Conservation (phyloP, 169 alveolate species). For the Blepharisma undulans region DNA sequence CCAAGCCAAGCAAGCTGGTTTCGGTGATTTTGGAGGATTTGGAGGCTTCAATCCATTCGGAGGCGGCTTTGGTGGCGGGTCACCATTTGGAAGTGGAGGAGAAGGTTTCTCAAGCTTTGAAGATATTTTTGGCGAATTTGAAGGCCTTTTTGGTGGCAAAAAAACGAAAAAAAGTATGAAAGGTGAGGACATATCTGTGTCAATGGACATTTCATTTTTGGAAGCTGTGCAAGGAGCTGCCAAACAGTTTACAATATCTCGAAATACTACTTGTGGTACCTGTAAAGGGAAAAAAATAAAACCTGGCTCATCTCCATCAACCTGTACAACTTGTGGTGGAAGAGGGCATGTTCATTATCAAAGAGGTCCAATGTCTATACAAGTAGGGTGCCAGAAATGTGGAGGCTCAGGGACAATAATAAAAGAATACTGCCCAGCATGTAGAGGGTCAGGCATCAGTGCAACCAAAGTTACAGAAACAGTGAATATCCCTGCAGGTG, state of each 20-base stretch:
- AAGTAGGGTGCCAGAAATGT: constrained; percentile 52
- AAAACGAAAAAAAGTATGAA: background rate
- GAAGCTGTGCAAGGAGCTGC: constrained; percentile 64
- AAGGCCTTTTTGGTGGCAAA: constrained; percentile 20
- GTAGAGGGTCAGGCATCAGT: constrained; percentile 21
- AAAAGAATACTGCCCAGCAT: background rate
- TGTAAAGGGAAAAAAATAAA: constrained; percentile 57
- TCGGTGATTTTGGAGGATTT: constrained; percentile 1
- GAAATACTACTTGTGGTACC: constrained; percentile 47
- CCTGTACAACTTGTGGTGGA: constrained; percentile 57
- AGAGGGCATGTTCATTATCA: constrained; percentile 47
- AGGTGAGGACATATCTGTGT: constrained; percentile 52
- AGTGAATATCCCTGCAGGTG: constrained; percentile 68
- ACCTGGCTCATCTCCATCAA: constrained; percentile 61
- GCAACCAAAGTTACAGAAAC: constrained; percentile 37
- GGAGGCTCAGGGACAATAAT: constrained; percentile 47
- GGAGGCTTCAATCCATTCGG: constrained; percentile 25
- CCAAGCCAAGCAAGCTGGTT: background rate
- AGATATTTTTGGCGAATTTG: constrained; percentile 36
- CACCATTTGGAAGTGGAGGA: background rate
- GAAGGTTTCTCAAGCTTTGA: constrained; percentile 25
- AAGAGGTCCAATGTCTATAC: constrained; percentile 57
- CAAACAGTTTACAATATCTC: constrained; percentile 36
- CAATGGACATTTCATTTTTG: constrained; percentile 56
- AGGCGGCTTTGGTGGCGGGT: background rate